Percentiles rank a stretch among this genome's conserved stretches.
phyloP scores from a whole-genome alignment of 139 green algal genomes.

The Trebouxia sp. region DNA sequence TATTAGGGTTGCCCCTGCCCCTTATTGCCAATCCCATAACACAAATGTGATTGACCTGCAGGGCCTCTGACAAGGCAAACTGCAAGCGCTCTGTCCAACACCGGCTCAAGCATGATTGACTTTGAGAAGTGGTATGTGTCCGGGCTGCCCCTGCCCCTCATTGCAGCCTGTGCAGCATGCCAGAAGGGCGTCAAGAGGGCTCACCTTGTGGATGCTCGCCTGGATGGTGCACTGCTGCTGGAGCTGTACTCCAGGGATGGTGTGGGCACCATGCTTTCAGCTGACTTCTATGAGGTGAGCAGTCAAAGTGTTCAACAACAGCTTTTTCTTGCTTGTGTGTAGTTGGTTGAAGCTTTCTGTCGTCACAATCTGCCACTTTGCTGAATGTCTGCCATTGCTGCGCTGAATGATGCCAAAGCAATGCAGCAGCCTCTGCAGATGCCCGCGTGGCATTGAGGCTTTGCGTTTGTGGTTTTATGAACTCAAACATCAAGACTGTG shows the following conservation, averaged over 20 bases:
- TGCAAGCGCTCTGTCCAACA: neutral
- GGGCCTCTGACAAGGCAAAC: neutral
- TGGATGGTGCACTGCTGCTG: slow-evolving; percentile 81
- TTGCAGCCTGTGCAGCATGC: slow-evolving; percentile 52
- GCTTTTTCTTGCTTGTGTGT: no score
- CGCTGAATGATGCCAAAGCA: no score
- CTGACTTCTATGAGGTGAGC: slow-evolving; percentile 81
- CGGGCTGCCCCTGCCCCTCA: slow-evolving; percentile 40
- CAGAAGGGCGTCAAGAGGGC: slow-evolving; percentile 70
- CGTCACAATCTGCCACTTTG: no score
- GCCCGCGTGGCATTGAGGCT: no score
- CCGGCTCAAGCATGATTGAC: slow-evolving; percentile 37
- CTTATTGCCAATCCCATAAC: neutral
- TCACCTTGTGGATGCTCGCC: slow-evolving; percentile 77
- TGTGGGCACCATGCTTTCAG: slow-evolving; percentile 90
- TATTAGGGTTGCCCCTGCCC: neutral
- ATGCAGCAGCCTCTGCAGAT: no score
- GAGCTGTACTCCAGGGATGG: slow-evolving; percentile 96
- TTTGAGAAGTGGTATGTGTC: slow-evolving; percentile 55
- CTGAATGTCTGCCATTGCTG: no score
- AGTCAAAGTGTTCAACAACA: no score
- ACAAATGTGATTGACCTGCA: neutral
- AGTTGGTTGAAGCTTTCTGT: no score
- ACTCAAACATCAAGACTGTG: no score
- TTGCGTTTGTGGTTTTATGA: no score